phyloP scores from a whole-genome alignment of 1,139 yeast species.

The Yamadazyma trypodendri region DNA sequence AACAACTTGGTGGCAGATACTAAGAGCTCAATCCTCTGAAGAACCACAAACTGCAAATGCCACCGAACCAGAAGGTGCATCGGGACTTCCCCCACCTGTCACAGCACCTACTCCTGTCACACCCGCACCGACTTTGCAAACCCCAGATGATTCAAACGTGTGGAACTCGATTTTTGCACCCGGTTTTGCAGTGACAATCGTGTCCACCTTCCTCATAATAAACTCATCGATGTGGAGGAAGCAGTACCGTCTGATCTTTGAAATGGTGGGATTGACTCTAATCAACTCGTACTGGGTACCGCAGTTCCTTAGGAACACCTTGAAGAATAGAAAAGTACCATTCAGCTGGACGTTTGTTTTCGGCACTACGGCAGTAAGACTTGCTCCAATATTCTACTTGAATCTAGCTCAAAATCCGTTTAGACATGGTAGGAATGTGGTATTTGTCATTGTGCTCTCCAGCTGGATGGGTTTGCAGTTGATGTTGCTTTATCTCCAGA shows the following conservation, averaged over 20 bases:
- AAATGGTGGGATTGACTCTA: slow-evolving; percentile 49
- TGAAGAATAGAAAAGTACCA: slow-evolving; percentile 67
- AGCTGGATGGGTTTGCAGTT: slow-evolving; percentile 62
- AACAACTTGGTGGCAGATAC: slow-evolving; percentile 62
- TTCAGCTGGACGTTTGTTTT: slow-evolving; percentile 70
- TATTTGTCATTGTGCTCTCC: slow-evolving; percentile 42
- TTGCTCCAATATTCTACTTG: slow-evolving; percentile 65
- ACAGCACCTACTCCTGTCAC: slow-evolving; percentile 8
- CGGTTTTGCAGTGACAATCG: slow-evolving; percentile 59
- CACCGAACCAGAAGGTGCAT: slow-evolving; percentile 8
- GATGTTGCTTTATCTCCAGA: slow-evolving; percentile 57
- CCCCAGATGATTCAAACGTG: slow-evolving; percentile 8
- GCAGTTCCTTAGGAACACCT: slow-evolving; percentile 76
- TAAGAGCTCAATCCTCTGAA: slow-evolving; percentile 40
- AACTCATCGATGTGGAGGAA: slow-evolving; percentile 67
- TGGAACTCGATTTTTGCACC: slow-evolving; percentile 62
- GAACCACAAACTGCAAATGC: slow-evolving; percentile 5
- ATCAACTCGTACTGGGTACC: slow-evolving; percentile 88
- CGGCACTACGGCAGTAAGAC: slow-evolving; percentile 62
- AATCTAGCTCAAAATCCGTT: slow-evolving; percentile 46
- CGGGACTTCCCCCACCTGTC: slow-evolving; percentile 11
- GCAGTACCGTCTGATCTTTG: slow-evolving; percentile 53
- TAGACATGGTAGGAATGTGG: slow-evolving; percentile 55
- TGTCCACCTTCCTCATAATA: slow-evolving; percentile 56
- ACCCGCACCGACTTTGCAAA: slow-evolving; percentile 1